These are phyloP conservation scores for Boehmeria nivea DNA, from an alignment of 306 rosid genomes.

Conservation along the genomic window DNA sequence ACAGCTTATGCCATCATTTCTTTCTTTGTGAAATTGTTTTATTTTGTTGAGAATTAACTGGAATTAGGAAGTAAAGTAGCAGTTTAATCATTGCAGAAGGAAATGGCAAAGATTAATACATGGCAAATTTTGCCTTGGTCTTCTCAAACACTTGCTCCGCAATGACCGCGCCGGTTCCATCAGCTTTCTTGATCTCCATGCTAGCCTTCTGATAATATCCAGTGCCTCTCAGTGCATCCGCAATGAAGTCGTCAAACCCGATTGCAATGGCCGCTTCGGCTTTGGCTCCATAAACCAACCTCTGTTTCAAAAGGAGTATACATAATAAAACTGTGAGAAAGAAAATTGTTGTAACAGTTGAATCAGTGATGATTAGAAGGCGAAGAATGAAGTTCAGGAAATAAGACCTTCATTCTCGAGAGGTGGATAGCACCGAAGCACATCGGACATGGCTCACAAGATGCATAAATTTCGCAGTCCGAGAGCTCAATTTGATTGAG, in stretches of 20 bases:
- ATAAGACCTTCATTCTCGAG: conserved; percentile 70
- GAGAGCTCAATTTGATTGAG: conserved; percentile 64
- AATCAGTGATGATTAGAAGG: neutral
- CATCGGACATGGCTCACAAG: conserved; percentile 98
- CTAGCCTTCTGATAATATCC: conserved; percentile 61
- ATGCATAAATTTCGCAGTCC: conserved; percentile 84
- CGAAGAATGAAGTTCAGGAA: neutral
- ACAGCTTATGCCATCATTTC: no score
- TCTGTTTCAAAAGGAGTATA: conserved; percentile 44
- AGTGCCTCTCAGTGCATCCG: conserved; percentile 80
- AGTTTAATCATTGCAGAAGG: neutral
- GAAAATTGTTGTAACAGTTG: neutral
- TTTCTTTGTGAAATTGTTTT: no score
- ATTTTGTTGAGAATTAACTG: neutral
- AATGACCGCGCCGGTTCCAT: conserved; percentile 63
- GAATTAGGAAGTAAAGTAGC: conserved; percentile 1
- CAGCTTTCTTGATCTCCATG: conserved; percentile 83
- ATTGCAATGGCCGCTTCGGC: conserved; percentile 84
- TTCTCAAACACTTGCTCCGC: conserved; percentile 90
- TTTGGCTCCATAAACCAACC: conserved; percentile 84
- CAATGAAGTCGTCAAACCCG: conserved; percentile 75
- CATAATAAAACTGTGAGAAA: neutral
- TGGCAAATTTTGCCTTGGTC: conserved; percentile 56
- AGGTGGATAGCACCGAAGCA: conserved; percentile 92
- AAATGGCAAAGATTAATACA: conserved; percentile 29